Percentiles rank a stretch among this genome's conserved stretches.
Conservation (phyloP, 495 filamentous ascomycete genomes). For the Sporormia fimetaria region DNA sequence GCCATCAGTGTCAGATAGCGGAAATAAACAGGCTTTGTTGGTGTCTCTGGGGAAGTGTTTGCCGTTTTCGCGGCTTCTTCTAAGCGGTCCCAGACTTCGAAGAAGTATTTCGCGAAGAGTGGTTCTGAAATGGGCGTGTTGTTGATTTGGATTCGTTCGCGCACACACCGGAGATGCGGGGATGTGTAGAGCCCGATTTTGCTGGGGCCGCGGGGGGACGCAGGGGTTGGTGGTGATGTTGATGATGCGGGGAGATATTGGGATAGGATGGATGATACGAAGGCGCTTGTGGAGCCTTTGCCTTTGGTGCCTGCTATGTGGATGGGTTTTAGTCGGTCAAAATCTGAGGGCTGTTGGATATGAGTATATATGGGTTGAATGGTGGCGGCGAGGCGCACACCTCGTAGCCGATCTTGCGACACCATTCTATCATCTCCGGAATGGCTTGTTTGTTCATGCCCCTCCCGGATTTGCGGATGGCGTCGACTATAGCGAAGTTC, state of each 20-base stretch:
- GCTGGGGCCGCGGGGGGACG: conserved; percentile 18
- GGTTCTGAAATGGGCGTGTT: conserved; percentile 62
- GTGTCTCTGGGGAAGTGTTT: conserved; percentile 38
- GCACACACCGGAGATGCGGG: conserved; percentile 75
- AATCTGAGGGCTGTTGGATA: conserved; percentile 50
- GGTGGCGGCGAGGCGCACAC: conserved; percentile 34
- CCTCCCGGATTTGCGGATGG: conserved; percentile 56
- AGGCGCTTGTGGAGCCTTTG: conserved; percentile 73
- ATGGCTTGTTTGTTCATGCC: conserved; percentile 56
- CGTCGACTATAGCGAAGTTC: conserved; percentile 67
- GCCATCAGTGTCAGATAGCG: conserved; percentile 84
- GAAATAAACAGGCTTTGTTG: conserved; percentile 74
- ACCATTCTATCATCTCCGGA: conserved; percentile 66
- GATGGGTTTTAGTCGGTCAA: conserved; percentile 61
- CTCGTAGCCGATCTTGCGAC: conserved; percentile 67
- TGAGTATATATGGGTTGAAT: not conserved
- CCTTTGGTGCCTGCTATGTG: conserved; percentile 92
- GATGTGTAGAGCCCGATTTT: conserved; percentile 81
- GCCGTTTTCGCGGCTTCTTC: conserved; percentile 41
- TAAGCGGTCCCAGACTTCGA: conserved; percentile 75
- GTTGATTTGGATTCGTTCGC: conserved; percentile 80
- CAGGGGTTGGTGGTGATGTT: conserved; percentile 8
- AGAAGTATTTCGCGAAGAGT: conserved; percentile 74
- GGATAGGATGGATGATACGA: conserved; percentile 49
- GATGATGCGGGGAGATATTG: conserved; percentile 42